Percentiles rank a stretch among this genome's conserved stretches.
Evolutionary conservation across 2,329 filamentous ascomycete species (phyloP).

Genomic region (Apiospora koreana): DNA sequence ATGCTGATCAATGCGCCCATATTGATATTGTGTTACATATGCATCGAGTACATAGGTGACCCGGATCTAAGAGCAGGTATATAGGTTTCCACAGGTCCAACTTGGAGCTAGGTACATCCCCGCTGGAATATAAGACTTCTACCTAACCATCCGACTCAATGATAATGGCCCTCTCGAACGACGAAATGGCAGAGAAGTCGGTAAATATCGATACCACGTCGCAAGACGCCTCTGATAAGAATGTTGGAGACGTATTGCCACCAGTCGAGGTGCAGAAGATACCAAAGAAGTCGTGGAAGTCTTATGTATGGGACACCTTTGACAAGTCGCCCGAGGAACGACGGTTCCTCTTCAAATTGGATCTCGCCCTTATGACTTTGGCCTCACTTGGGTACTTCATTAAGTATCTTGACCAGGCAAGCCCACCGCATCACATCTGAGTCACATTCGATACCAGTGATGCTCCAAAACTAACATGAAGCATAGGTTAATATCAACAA

Average conservation of each 20-base stretch:
- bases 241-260: neutral
- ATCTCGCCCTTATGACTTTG: constrained; percentile 41
- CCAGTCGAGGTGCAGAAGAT: constrained; percentile 17
- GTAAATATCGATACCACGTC: neutral
- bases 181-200: neutral
- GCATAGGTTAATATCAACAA: constrained; percentile 42
- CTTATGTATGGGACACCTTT: constrained; percentile 51
- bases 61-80: neutral
- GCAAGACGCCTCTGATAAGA: neutral
- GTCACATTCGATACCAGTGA: no score
- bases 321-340: constrained; percentile 43
- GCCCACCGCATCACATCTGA: no score
- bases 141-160: neutral
- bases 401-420: constrained; percentile 26
- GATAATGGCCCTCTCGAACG: neutral
- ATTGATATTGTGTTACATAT: no score
- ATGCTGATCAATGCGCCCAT: no score
- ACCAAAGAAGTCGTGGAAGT: constrained; percentile 44
- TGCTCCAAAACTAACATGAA: no score
- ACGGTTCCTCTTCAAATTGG: constrained; percentile 43
- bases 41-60: neutral
- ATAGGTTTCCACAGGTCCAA: neutral
- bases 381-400: constrained; percentile 45
- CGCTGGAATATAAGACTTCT: neutral
- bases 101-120: neutral